Percentiles rank a stretch among this genome's conserved stretches.
Evolutionary conservation across 805 yeast genomes (phyloP).

Genomic region (Candida vaughaniae): DNA sequence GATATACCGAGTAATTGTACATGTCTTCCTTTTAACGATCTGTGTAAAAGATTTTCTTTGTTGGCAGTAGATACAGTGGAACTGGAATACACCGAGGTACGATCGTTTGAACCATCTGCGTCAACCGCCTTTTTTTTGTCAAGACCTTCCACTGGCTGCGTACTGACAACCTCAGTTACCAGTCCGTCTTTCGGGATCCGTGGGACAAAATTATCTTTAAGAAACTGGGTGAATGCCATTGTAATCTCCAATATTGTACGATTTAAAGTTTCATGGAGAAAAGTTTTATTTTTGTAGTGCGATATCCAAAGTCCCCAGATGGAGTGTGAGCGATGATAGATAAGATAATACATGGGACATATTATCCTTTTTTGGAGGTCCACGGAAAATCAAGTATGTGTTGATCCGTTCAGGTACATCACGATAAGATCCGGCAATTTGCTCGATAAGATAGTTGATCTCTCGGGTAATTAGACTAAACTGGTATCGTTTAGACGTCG

Average conservation of each 20-base stretch:
- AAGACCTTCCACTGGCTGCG: background rate
- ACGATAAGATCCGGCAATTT: too few relatives aligned
- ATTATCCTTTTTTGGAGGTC: too few relatives aligned
- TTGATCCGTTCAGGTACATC: too few relatives aligned
- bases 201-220: slow-evolving; percentile 17
- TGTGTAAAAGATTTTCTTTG: slow-evolving; percentile 19
- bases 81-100: slow-evolving; percentile 14
- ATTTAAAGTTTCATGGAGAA: background rate
- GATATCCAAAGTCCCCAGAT: too few relatives aligned
- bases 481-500: too few relatives aligned
- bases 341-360: too few relatives aligned
- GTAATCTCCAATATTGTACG: too few relatives aligned
- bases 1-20: slow-evolving; percentile 78
- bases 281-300: slow-evolving; percentile 1
- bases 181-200: slow-evolving; percentile 10
- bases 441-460: too few relatives aligned
- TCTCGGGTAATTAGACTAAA: too few relatives aligned
- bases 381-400: too few relatives aligned
- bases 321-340: too few relatives aligned
- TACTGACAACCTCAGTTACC: background rate
- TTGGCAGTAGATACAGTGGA: slow-evolving; percentile 15
- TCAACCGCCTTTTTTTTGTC: background rate
- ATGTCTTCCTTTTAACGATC: slow-evolving; percentile 65
- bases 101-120: slow-evolving; percentile 8
- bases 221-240: slow-evolving; percentile 10